These are phyloP conservation scores for Leccinum fuscescens DNA, from an alignment of 1,284 basidiomycete genomes.

Conservation along the genomic window DNA sequence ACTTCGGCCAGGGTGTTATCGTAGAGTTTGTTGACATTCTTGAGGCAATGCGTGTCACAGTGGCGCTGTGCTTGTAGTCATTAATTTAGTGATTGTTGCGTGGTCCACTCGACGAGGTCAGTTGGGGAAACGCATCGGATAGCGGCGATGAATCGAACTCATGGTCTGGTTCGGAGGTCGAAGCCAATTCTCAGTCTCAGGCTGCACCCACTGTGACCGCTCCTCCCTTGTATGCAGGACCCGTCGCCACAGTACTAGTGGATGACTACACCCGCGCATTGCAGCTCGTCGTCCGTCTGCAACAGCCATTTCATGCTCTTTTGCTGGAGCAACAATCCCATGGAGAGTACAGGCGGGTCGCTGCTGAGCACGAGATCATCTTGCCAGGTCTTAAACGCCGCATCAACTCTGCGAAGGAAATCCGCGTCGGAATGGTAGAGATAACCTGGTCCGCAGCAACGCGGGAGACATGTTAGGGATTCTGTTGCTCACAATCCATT, in stretches of 20 bases:
- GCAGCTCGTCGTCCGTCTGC: no score
- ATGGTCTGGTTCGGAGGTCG: neutral
- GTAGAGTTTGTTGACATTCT: no score
- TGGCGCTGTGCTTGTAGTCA: no score
- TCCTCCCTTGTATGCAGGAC: neutral
- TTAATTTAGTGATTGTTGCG: neutral
- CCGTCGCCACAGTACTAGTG: neutral
- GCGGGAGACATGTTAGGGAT: neutral
- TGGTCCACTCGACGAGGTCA: neutral
- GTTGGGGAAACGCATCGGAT: neutral
- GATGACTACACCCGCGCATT: no score
- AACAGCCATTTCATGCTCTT: neutral
- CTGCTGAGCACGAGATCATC: neutral
- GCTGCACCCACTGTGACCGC: neutral
- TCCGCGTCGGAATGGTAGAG: neutral
- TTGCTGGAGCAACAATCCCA: neutral
- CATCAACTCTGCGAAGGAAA: neutral
- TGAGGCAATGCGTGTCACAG: no score
- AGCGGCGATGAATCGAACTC: neutral
- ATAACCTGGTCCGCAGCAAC: neutral
- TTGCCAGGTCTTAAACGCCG: neutral
- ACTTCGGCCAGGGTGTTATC: no score
- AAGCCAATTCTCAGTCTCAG: neutral
- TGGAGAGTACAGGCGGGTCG: neutral
- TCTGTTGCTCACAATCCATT: neutral